These are phyloP conservation scores for Dicorynia guianensis DNA, from an alignment of 306 rosid species.

Conservation along the genomic window DNA sequence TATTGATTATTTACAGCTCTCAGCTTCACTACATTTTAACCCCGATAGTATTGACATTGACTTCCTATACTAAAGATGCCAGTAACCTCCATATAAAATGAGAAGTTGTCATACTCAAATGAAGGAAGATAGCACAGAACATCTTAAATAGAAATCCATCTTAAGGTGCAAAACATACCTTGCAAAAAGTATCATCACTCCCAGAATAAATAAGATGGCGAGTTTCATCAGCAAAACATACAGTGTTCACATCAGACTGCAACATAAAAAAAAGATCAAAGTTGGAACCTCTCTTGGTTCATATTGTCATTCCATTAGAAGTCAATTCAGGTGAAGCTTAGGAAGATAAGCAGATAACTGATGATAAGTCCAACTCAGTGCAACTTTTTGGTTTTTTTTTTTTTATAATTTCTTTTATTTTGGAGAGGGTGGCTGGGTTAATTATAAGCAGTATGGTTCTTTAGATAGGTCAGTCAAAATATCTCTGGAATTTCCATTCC, in stretches of 20 bases:
- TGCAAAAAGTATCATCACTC: slow-evolving; percentile 93
- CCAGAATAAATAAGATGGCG: slow-evolving; percentile 96
- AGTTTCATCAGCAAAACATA: slow-evolving; percentile 93
- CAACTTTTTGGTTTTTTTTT: background rate
- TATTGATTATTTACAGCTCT: slow-evolving; percentile 19
- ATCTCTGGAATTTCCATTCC: slow-evolving; percentile 15
- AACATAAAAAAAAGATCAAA: slow-evolving; percentile 40
- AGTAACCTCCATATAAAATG: slow-evolving; percentile 20
- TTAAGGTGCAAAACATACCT: slow-evolving; percentile 59
- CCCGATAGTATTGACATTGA: slow-evolving; percentile 16
- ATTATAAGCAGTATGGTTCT: slow-evolving; percentile 5
- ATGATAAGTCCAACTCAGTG: slow-evolving; percentile 14
- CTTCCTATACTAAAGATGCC: slow-evolving; percentile 25
- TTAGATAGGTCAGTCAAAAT: background rate
- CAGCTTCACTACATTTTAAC: slow-evolving; percentile 29
- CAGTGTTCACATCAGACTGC: slow-evolving; percentile 95
- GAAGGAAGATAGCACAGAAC: slow-evolving; percentile 3
- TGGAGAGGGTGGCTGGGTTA: background rate
- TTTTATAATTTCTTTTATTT: background rate
- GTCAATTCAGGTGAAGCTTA: slow-evolving; percentile 2
- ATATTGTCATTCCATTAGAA: slow-evolving; percentile 17
- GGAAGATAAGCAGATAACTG: background rate
- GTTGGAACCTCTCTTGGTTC: slow-evolving; percentile 33
- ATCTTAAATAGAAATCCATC: slow-evolving; percentile 25
- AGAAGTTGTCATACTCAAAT: slow-evolving; percentile 23